Percentiles rank a stretch among this genome's conserved stretches.
These are phyloP conservation scores for Orbilia javanica DNA, from an alignment of 2,329 filamentous ascomycete species.

Conservation along the genomic window DNA sequence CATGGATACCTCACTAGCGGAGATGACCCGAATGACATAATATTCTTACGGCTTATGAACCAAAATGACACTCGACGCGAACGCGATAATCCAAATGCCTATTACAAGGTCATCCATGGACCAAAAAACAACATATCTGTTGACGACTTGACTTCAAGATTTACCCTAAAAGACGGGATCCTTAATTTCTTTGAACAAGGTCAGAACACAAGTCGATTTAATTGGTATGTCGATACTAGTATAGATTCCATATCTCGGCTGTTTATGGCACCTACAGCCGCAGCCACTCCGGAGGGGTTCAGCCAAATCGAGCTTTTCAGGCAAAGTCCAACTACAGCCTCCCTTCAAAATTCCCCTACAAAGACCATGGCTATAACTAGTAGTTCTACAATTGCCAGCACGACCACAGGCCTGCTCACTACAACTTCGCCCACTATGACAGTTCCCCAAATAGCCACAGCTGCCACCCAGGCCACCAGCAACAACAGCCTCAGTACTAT, in stretches of 20 bases:
- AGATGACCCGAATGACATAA: constrained; percentile 23
- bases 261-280: constrained; percentile 30
- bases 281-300: constrained; percentile 19
- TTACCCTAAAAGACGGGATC: constrained; percentile 2
- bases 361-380: background rate
- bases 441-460: background rate
- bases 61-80: background rate
- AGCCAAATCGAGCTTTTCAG: constrained; percentile 23
- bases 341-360: background rate
- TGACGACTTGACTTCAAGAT: constrained; percentile 27
- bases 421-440: background rate
- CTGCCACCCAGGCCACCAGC: background rate
- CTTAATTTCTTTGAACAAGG: constrained; percentile 16
- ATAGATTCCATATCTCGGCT: constrained; percentile 1
- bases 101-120: constrained; percentile 40
- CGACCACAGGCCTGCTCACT: no score
- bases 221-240: constrained; percentile 21
- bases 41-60: constrained; percentile 27
- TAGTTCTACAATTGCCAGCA: background rate
- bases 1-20: constrained; percentile 41
- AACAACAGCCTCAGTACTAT: background rate
- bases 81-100: background rate
- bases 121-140: constrained; percentile 20
- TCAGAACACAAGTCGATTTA: constrained; percentile 7
- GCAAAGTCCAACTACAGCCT: background rate